Evolutionary conservation across 148 eudicot species (phyloP).

Genomic region (Amaranthus hypochondriacus): DNA sequence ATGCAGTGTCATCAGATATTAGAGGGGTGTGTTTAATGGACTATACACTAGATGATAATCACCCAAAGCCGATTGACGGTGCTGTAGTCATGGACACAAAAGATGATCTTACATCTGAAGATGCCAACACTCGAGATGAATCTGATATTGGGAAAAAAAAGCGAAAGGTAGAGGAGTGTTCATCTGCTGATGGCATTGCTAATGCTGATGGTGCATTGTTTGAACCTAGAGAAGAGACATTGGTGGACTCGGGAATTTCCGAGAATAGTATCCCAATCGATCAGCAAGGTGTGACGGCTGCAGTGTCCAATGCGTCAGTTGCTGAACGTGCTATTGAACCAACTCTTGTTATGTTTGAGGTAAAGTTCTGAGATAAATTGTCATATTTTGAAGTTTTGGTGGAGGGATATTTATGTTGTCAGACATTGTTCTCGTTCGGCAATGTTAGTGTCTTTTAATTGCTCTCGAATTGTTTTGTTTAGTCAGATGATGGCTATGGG

Average conservation of each 20-base stretch:
- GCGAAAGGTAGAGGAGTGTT: conserved; percentile 58
- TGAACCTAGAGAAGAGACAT: conserved; percentile 45
- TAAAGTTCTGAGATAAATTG: conserved; percentile 21
- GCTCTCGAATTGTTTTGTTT: too few species aligned
- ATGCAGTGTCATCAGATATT: conserved; percentile 29
- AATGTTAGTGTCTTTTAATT: background rate
- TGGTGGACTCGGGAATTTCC: conserved; percentile 42
- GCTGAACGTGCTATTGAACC: conserved; percentile 96
- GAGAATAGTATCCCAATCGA: conserved; percentile 40
- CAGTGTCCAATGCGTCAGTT: conserved; percentile 61
- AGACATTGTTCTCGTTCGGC: background rate
- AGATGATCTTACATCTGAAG: conserved; percentile 48
- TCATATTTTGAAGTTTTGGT: background rate
- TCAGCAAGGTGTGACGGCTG: conserved; percentile 43
- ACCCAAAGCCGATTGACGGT: conserved; percentile 46
- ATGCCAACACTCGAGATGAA: conserved; percentile 45
- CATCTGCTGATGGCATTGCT: conserved; percentile 51
- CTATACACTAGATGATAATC: conserved; percentile 36
- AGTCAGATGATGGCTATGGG: background rate
- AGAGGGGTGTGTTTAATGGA: conserved; percentile 42
- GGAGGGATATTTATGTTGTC: background rate
- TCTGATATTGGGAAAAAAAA: conserved; percentile 62
- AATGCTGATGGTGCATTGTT: conserved; percentile 42
- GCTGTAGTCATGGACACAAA: conserved; percentile 57
- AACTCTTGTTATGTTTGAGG: conserved; percentile 95